phyloP scores from a whole-genome alignment of 2,329 filamentous ascomycete species.

The Aureobasidium sp. region DNA sequence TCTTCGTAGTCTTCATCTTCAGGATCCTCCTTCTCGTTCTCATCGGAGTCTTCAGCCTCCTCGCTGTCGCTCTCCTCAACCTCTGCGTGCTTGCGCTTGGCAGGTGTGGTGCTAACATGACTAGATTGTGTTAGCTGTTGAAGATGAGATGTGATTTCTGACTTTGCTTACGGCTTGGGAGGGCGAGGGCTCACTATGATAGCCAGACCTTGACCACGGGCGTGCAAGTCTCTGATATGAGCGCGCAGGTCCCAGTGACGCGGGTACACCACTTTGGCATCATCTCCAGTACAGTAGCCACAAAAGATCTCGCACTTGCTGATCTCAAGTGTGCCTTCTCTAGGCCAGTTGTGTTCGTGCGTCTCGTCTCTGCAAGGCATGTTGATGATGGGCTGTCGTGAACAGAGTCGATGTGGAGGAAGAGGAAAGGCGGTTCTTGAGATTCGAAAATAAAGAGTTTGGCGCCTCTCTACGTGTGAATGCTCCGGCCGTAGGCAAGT shows the following conservation, averaged over 20 bases:
- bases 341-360: not conserved
- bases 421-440: not conserved
- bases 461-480: not conserved
- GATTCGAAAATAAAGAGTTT: not conserved
- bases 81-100: not conserved
- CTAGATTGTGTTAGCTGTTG: not conserved
- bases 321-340: not conserved
- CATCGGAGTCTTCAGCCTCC: not conserved
- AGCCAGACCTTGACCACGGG: not conserved
- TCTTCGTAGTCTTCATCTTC: not conserved
- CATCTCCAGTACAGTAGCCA: not conserved
- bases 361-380: not conserved
- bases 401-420: not conserved
- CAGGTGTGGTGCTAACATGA: not conserved
- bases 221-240: not conserved
- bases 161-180: not conserved
- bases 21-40: not conserved
- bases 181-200: not conserved
- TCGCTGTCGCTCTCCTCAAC: not conserved
- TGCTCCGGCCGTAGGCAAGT: not conserved
- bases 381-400: not conserved
- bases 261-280: not conserved
- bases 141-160: not conserved
- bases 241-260: not conserved
- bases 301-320: slow-evolving; percentile 1